These are phyloP conservation scores for Solanum etuberosum DNA, from an alignment of 257 asterid species.

Conservation along the genomic window DNA sequence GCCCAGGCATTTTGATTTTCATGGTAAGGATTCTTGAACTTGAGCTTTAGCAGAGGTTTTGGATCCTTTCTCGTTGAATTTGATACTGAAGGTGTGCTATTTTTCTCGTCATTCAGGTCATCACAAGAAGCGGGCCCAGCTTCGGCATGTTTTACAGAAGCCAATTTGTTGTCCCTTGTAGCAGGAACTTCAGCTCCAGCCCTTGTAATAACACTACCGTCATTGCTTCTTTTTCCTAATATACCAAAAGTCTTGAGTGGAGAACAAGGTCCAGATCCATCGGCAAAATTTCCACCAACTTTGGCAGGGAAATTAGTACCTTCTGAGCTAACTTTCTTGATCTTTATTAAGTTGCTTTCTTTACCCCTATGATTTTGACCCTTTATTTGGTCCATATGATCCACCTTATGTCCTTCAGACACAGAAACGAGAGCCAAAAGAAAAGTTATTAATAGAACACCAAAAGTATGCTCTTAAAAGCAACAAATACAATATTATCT, in stretches of 20 bases:
- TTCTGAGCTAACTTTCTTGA: conserved; percentile 20
- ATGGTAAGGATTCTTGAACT: conserved; percentile 54
- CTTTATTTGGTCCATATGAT: conserved; percentile 25
- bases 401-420: conserved; percentile 19
- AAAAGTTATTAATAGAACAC: neutral
- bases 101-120: conserved; percentile 32
- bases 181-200: conserved; percentile 26
- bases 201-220: conserved; percentile 24
- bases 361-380: conserved; percentile 32
- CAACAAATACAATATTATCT: neutral
- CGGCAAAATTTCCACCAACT: conserved; percentile 20
- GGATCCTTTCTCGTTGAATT: conserved; percentile 36
- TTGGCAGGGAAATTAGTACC: conserved; percentile 14
- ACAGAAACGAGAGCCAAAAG: neutral
- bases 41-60: conserved; percentile 66
- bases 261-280: conserved; percentile 32
- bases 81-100: conserved; percentile 18
- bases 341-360: conserved; percentile 26
- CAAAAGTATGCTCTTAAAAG: neutral
- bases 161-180: conserved; percentile 30
- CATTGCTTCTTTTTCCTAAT: conserved; percentile 41
- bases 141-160: conserved; percentile 16
- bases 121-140: conserved; percentile 26
- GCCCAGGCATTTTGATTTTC: conserved; percentile 39
- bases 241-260: conserved; percentile 24